These are phyloP conservation scores for Litsea cubeba DNA, from an alignment of 164 flowering plant species.

Conservation along the genomic window DNA sequence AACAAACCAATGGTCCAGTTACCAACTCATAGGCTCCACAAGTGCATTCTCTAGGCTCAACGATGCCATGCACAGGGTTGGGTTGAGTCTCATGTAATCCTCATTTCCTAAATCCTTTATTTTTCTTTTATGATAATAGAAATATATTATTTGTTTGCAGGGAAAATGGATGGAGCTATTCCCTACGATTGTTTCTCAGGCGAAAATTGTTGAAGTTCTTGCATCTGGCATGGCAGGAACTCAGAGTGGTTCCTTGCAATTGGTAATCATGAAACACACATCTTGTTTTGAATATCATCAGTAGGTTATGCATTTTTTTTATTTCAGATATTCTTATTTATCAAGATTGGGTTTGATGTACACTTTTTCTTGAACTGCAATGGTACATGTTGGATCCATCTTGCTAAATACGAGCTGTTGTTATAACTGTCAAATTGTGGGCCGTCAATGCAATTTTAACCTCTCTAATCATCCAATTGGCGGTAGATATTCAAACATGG, in stretches of 20 bases:
- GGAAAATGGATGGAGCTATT: slow-evolving; percentile 64
- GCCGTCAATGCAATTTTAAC: too few relatives aligned
- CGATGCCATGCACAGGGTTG: not conserved
- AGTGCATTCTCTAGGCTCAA: not conserved
- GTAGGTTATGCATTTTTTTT: not conserved
- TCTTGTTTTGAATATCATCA: not conserved
- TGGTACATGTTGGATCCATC: too few relatives aligned
- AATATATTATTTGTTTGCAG: slow-evolving; percentile 25
- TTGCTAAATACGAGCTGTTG: too few relatives aligned
- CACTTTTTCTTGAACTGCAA: too few relatives aligned
- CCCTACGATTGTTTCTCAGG: slow-evolving; percentile 51
- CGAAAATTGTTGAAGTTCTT: slow-evolving; percentile 42
- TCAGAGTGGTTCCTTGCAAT: slow-evolving; percentile 51
- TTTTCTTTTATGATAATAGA: not conserved
- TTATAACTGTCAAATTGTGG: too few relatives aligned
- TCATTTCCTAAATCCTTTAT: not conserved
- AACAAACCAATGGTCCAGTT: not conserved
- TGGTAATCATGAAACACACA: slow-evolving; percentile 35
- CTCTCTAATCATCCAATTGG: too few relatives aligned
- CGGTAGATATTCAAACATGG: too few relatives aligned
- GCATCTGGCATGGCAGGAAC: slow-evolving; percentile 45
- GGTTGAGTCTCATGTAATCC: not conserved
- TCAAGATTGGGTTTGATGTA: not conserved
- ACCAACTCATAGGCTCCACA: not conserved
- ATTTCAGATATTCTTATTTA: not conserved